Evolutionary conservation across 805 yeast species (phyloP).

Genomic region (Saturnispora bothae): DNA sequence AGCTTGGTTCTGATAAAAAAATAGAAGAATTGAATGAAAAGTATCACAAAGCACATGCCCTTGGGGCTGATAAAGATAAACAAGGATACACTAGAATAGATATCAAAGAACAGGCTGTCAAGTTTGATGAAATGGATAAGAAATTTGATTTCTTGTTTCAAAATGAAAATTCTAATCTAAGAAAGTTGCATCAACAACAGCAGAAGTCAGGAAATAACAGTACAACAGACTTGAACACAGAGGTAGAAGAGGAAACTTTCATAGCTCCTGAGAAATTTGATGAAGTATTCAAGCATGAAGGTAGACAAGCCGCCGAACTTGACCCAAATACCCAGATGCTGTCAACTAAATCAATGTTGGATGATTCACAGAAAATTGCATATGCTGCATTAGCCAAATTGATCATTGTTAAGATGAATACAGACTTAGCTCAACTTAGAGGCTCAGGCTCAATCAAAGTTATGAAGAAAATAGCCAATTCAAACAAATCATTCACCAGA

Average conservation of each 20-base stretch:
- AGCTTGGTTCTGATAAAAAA: slow-evolving; percentile 9
- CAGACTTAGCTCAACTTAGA: slow-evolving; percentile 54
- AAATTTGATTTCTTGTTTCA: slow-evolving; percentile 44
- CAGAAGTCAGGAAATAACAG: slow-evolving; percentile 4
- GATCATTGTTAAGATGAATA: slow-evolving; percentile 69
- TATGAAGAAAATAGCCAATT: slow-evolving; percentile 47
- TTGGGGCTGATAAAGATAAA: slow-evolving; percentile 37
- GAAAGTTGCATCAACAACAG: slow-evolving; percentile 19
- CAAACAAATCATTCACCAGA: slow-evolving; percentile 70
- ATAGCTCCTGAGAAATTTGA: slow-evolving; percentile 20
- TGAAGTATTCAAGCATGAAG: slow-evolving; percentile 14
- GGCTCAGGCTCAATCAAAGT: slow-evolving; percentile 43
- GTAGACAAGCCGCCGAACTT: slow-evolving; percentile 26
- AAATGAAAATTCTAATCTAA: slow-evolving; percentile 24
- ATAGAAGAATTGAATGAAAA: slow-evolving; percentile 8
- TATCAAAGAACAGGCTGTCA: slow-evolving; percentile 74
- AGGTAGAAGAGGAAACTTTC: slow-evolving; percentile 10
- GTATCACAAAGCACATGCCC: slow-evolving; percentile 15
- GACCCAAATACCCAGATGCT: slow-evolving; percentile 58
- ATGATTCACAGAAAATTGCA: slow-evolving; percentile 81
- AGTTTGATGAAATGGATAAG: slow-evolving; percentile 42
- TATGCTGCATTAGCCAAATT: slow-evolving; percentile 79
- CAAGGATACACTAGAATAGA: slow-evolving; percentile 84
- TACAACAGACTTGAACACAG: slow-evolving; percentile 1
- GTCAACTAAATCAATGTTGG: slow-evolving; percentile 69